phyloP scores from a whole-genome alignment of 2,329 filamentous ascomycete genomes.

The Microdochium bolleyi region DNA sequence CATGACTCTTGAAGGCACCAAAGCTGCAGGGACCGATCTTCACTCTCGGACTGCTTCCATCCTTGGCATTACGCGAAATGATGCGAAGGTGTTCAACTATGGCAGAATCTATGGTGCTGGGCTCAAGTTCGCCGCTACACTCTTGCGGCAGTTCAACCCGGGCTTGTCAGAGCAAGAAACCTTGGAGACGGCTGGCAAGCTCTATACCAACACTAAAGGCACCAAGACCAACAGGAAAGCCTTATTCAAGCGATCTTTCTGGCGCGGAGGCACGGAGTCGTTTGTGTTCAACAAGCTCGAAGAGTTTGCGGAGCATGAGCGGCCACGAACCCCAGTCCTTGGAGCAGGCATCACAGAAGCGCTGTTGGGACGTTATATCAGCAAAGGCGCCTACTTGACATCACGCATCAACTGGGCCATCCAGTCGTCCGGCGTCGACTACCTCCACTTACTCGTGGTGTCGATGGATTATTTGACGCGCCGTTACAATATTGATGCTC shows the following conservation, averaged over 20 bases:
- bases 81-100: conserved; percentile 98
- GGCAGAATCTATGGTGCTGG: conserved; percentile 98
- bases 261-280: conserved; percentile 92
- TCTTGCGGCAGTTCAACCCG: conserved; percentile 92
- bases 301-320: conserved; percentile 92
- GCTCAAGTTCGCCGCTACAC: conserved; percentile 81
- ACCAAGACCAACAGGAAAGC: conserved; percentile 69
- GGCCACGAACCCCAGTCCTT: conserved; percentile 82
- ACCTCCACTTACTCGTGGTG: conserved; percentile 87
- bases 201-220: conserved; percentile 89
- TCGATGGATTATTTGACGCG: conserved; percentile 89
- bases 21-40: conserved; percentile 85
- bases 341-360: conserved; percentile 96
- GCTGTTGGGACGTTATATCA: conserved; percentile 79
- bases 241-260: conserved; percentile 71
- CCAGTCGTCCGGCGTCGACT: conserved; percentile 94
- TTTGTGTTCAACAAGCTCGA: conserved; percentile 98
- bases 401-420: conserved; percentile 99
- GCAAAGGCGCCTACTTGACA: conserved; percentile 86
- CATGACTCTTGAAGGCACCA: conserved; percentile 97
- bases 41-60: conserved; percentile 92
- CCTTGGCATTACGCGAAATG: conserved; percentile 85
- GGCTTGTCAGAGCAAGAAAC: conserved; percentile 73
- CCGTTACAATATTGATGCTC: conserved; percentile 76
- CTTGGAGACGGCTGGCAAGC: conserved; percentile 61